phyloP scores from a whole-genome alignment of 2,329 filamentous ascomycete species.

The Colletotrichum caudatum region DNA sequence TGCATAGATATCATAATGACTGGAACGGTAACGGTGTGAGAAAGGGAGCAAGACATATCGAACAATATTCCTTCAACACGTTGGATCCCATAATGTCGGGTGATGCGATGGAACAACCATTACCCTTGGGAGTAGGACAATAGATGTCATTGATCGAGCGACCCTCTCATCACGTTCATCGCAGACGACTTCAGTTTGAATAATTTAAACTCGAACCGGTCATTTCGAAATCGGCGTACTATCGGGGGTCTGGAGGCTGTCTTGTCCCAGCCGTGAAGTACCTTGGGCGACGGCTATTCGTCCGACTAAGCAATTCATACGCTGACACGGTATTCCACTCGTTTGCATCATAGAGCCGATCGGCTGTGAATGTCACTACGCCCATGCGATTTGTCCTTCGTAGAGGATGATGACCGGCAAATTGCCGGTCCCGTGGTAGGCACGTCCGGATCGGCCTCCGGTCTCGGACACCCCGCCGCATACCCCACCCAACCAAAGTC shows the following conservation, averaged over 20 bases:
- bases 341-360: background rate
- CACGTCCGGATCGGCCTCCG: slow-evolving; percentile 25
- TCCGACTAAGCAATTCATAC: background rate
- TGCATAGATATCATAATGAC: slow-evolving; percentile 36
- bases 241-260: too few relatives aligned
- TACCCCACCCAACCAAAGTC: background rate
- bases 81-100: background rate
- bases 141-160: too few relatives aligned
- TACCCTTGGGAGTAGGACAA: background rate
- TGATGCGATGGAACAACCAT: background rate
- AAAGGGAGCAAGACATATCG: background rate
- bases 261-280: too few relatives aligned
- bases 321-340: background rate
- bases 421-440: slow-evolving; percentile 29
- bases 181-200: too few relatives aligned
- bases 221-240: too few relatives aligned
- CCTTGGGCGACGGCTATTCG: too few relatives aligned
- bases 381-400: slow-evolving; percentile 13
- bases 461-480: slow-evolving; percentile 26
- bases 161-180: too few relatives aligned
- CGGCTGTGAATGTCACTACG: background rate
- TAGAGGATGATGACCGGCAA: slow-evolving; percentile 15
- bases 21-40: background rate
- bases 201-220: too few relatives aligned
- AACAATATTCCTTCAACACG: background rate